phyloP scores from a whole-genome alignment of 2,329 filamentous ascomycete genomes.

The Arthroderma sp. region DNA sequence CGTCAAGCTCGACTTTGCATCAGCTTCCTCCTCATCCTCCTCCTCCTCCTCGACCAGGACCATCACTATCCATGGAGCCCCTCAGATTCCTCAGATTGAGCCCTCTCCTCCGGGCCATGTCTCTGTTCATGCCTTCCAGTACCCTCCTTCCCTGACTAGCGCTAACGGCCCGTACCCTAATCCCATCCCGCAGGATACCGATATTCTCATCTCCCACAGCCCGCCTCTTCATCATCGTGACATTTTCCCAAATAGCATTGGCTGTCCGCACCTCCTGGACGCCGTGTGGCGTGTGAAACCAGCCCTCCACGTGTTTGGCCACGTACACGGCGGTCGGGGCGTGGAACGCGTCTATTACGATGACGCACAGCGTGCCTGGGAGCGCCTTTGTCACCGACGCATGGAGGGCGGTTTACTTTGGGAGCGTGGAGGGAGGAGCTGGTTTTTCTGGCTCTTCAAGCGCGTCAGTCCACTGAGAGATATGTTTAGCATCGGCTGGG shows the following conservation, averaged over 20 bases:
- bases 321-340: constrained; percentile 66
- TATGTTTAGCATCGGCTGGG: constrained; percentile 8
- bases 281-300: constrained; percentile 67
- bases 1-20: constrained; percentile 47
- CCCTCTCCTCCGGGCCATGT: constrained; percentile 43
- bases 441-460: constrained; percentile 7
- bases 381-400: constrained; percentile 42
- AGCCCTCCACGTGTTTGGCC: constrained; percentile 68
- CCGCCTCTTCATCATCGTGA: constrained; percentile 62
- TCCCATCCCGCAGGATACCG: constrained; percentile 56
- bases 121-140: constrained; percentile 63
- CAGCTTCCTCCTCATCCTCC: constrained; percentile 33
- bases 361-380: constrained; percentile 56
- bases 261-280: constrained; percentile 55
- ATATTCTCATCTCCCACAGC: constrained; percentile 69
- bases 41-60: constrained; percentile 40
- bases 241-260: constrained; percentile 44
- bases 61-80: constrained; percentile 65
- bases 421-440: constrained; percentile 9
- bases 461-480: constrained; percentile 2
- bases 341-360: constrained; percentile 61
- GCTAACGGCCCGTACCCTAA: constrained; percentile 57
- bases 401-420: constrained; percentile 15
- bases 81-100: constrained; percentile 54
- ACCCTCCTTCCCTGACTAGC: constrained; percentile 33